Evolutionary conservation across 192 early-diverging fungal species (phyloP).

Genomic region (Backusella morwellensis): DNA sequence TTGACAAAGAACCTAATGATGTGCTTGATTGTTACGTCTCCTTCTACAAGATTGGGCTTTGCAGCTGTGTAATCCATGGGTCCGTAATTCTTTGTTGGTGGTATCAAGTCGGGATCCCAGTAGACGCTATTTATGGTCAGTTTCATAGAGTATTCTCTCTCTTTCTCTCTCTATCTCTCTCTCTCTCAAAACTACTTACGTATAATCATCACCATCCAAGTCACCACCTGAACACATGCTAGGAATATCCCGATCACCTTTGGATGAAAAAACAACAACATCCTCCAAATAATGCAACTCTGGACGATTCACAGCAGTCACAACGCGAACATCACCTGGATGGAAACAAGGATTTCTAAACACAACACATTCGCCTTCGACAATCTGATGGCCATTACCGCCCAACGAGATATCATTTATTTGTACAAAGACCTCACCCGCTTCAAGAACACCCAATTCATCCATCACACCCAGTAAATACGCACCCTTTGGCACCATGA

Average conservation of each 20-base stretch:
- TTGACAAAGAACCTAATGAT: conserved; percentile 64
- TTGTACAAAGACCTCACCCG: conserved; percentile 53
- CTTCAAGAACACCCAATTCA: conserved; percentile 40
- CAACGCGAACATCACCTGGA: conserved; percentile 62
- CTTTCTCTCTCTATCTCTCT: no score
- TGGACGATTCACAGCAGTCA: conserved; percentile 53
- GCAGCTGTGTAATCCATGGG: conserved; percentile 57
- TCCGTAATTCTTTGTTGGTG: conserved; percentile 25
- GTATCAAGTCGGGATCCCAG: conserved; percentile 54
- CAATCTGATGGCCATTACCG: conserved; percentile 14
- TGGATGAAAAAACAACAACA: conserved; percentile 73
- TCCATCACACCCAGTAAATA: conserved; percentile 58
- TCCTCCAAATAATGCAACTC: conserved; percentile 49
- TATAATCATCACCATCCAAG: conserved; percentile 77
- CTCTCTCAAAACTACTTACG: conserved; percentile 35
- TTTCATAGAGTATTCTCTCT: no score
- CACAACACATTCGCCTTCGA: conserved; percentile 43
- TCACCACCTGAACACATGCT: conserved; percentile 82
- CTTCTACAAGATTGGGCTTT: conserved; percentile 19
- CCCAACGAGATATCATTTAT: conserved; percentile 28
- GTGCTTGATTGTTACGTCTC: conserved; percentile 46
- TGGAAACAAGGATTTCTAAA: conserved; percentile 65
- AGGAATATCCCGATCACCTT: conserved; percentile 66
- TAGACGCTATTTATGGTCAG: conserved; percentile 36
- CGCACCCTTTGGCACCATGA: conserved; percentile 50